Evolutionary conservation across 495 filamentous ascomycete species (phyloP).

Genomic region (Aspergillus homomorphus): DNA sequence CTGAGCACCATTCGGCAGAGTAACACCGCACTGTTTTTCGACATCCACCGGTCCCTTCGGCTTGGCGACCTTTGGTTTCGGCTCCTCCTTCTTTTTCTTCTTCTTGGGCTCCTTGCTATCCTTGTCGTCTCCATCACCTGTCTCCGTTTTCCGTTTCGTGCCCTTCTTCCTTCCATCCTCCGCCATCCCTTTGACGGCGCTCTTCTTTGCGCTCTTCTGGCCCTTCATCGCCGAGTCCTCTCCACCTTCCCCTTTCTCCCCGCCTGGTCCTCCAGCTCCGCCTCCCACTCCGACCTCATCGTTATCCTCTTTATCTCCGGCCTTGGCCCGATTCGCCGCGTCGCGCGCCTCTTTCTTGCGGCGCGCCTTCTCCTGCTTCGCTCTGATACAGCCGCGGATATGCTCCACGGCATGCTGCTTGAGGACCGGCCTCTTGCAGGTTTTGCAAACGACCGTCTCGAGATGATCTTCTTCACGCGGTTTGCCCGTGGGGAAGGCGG

Average conservation of each 20-base stretch:
- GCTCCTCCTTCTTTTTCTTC: slow-evolving; percentile 88
- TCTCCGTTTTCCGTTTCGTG: slow-evolving; percentile 91
- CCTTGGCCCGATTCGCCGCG: slow-evolving; percentile 57
- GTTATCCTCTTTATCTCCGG: slow-evolving; percentile 50
- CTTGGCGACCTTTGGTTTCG: slow-evolving; percentile 79
- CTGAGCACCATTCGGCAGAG: slow-evolving; percentile 75
- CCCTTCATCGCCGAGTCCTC: slow-evolving; percentile 40
- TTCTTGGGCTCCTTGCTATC: slow-evolving; percentile 74
- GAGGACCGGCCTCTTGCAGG: slow-evolving; percentile 73
- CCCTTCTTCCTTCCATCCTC: slow-evolving; percentile 64
- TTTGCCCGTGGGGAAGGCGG: slow-evolving; percentile 69
- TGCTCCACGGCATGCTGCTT: slow-evolving; percentile 61
- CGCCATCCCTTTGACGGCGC: slow-evolving; percentile 60
- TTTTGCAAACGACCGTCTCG: slow-evolving; percentile 72
- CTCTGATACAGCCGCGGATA: slow-evolving; percentile 64
- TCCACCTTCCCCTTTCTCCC: slow-evolving; percentile 33
- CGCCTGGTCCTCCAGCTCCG: slow-evolving; percentile 17
- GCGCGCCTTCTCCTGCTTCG: slow-evolving; percentile 79
- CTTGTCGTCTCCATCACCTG: slow-evolving; percentile 58
- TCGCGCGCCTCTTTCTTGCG: slow-evolving; percentile 72
- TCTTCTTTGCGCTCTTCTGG: slow-evolving; percentile 70
- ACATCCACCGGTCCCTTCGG: slow-evolving; percentile 97
- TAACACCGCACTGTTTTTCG: slow-evolving; percentile 93
- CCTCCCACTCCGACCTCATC: slow-evolving; percentile 50
- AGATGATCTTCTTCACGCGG: slow-evolving; percentile 64